phyloP scores from a whole-genome alignment of 331 rosid genomes.

The Telfairia occidentalis region DNA sequence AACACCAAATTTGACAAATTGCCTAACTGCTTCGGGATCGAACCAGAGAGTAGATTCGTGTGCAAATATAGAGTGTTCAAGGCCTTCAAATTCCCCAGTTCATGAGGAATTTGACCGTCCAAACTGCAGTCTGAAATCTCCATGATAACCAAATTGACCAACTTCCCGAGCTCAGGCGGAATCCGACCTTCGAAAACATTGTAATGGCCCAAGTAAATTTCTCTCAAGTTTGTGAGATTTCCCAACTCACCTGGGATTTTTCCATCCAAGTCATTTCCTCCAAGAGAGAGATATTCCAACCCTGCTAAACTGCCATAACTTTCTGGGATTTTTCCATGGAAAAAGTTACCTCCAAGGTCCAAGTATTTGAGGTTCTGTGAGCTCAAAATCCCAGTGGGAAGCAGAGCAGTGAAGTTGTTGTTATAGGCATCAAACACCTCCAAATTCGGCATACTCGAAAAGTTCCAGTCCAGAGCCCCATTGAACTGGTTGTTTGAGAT shows the following conservation, averaged over 20 bases:
- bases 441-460: conserved; percentile 32
- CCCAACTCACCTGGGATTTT: conserved; percentile 66
- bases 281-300: conserved; percentile 51
- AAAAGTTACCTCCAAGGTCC: conserved; percentile 76
- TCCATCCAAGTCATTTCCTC: conserved; percentile 77
- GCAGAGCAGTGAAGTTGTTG: conserved; percentile 59
- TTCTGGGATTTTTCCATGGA: conserved; percentile 52
- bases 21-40: conserved; percentile 58
- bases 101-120: conserved; percentile 65
- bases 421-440: conserved; percentile 55
- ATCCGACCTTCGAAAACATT: conserved; percentile 70
- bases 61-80: conserved; percentile 73
- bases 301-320: conserved; percentile 50
- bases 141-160: conserved; percentile 46
- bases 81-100: conserved; percentile 53
- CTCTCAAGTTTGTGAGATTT: conserved; percentile 42
- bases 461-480: conserved; percentile 51
- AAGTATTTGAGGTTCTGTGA: conserved; percentile 38
- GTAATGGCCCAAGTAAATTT: conserved; percentile 64
- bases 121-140: conserved; percentile 67
- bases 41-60: conserved; percentile 55
- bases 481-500: conserved; percentile 63
- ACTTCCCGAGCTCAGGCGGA: conserved; percentile 49
- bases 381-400: conserved; percentile 47
- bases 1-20: conserved; percentile 46